Conservation (phyloP, 2,329 filamentous ascomycete species). For the Plenodomus tracheiphilus region DNA sequence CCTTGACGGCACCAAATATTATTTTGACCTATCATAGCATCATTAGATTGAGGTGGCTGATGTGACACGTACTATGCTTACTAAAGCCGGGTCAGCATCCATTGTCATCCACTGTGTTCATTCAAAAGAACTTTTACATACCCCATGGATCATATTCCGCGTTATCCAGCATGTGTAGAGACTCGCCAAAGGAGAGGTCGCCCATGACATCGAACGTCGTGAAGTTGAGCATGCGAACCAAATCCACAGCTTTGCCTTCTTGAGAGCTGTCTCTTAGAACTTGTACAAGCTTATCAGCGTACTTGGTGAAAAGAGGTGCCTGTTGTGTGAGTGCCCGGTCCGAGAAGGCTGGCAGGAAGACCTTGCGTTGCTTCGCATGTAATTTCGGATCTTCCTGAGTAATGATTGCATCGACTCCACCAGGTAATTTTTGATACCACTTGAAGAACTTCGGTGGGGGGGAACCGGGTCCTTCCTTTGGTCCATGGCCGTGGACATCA, state of each 20-base stretch:
- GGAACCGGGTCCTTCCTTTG: slow-evolving; percentile 7
- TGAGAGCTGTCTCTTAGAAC: slow-evolving; percentile 18
- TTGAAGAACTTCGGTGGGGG: slow-evolving; percentile 6
- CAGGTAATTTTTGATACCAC: neutral
- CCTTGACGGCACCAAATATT: neutral
- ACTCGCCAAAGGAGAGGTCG: slow-evolving; percentile 37
- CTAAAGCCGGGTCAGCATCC: neutral
- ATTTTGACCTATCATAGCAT: slow-evolving; percentile 4
- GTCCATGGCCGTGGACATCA: slow-evolving; percentile 25
- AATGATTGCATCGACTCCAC: too few species aligned
- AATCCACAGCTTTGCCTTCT: slow-evolving; percentile 25
- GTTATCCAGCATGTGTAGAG: slow-evolving; percentile 29
- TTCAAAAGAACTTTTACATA: neutral
- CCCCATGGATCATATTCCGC: slow-evolving; percentile 33
- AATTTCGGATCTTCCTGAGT: too few species aligned
- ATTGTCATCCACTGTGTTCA: neutral
- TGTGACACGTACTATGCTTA: too few species aligned
- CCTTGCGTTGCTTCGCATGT: too few species aligned
- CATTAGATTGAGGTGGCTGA: too few species aligned
- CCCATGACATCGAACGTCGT: slow-evolving; percentile 38
- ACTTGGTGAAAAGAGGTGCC: slow-evolving; percentile 38
- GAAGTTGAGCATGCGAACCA: slow-evolving; percentile 28
- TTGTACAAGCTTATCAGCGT: slow-evolving; percentile 43
- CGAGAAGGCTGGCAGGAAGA: slow-evolving; percentile 41
- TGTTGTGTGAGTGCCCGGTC: slow-evolving; percentile 41